Evolutionary conservation across 1,139 yeast genomes (phyloP), one percentile per base, ranked within the genome.

Genomic region (Oligophagozyma castellii): DNA sequence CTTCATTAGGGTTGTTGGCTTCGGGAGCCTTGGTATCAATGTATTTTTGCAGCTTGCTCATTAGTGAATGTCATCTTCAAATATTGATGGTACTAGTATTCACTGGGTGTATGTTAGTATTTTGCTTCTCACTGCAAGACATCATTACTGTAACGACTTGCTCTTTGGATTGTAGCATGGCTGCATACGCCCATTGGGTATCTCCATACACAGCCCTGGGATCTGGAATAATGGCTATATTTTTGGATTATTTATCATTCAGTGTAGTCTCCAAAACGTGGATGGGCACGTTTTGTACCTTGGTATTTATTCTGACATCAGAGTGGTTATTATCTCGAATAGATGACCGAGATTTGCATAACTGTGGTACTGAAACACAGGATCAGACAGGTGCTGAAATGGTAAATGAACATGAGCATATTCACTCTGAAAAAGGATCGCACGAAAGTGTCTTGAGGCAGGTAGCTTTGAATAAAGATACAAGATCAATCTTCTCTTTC

Each of bases 401-500:
- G 19, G 5, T 26, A 3, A 37, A 32, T 23, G 7, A 15, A 10
- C 34, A 31, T 21, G n/a, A 22, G 4, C 34, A 38, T 23, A 26
- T 24, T 10, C 33, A 24, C 18, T 16, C 26, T 4, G 29, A 32
- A 22, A 24, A 28, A 8, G 18, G 14, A 2, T 22, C 22, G 13
- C 32, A 32, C 6, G 32, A 34, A 11, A 43, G 44, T 29, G 33
- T 43, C 4, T 29, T 59, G 10, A 44, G 43, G 16, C 62, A 73
- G 40, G 48, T 77, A 27, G 58, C 73, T 29, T 48, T 56, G 25
- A 76, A 84, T 43, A 61, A 70, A 15, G 95, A 84, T 42, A 84
- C 95, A 1, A 64, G 80, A 39, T 84, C 93, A 20, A 92, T 92
- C 21, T 86, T 89, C 52, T 78, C 81, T 36, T 92, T 89, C 46